Conservation (phyloP, 2,329 filamentous ascomycete genomes). For the Cladophialophora carrionii region DNA sequence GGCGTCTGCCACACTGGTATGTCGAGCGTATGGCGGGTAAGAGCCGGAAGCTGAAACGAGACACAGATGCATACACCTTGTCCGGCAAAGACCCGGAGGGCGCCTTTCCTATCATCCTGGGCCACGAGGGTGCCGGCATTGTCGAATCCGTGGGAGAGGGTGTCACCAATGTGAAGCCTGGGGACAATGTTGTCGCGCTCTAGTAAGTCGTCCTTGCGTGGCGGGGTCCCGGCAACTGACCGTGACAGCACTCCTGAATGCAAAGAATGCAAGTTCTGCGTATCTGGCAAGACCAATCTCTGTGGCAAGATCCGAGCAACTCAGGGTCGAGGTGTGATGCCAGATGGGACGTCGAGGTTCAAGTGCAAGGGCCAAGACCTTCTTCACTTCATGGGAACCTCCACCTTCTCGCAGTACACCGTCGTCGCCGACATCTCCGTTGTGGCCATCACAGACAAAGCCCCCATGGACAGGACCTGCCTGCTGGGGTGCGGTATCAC, state of each 20-base stretch:
- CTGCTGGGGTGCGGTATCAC: conserved; percentile 97
- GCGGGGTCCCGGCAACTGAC: conserved; percentile 16
- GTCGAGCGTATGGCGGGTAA: conserved; percentile 35
- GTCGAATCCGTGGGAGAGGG: conserved; percentile 94
- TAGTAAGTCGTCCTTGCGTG: conserved; percentile 62
- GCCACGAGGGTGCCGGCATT: conserved; percentile 88
- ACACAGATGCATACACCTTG: conserved; percentile 83
- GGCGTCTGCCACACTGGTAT: conserved; percentile 97
- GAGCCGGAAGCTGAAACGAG: conserved; percentile 23
- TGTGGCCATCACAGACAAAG: conserved; percentile 85
- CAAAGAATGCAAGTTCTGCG: conserved; percentile 99
- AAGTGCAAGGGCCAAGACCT: conserved; percentile 92
- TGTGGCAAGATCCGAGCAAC: conserved; percentile 98
- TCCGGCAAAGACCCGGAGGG: conserved; percentile 97
- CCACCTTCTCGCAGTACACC: conserved; percentile 98
- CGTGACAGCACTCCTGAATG: conserved; percentile 83
- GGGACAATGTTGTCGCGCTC: conserved; percentile 87
- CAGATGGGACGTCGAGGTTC: conserved; percentile 93
- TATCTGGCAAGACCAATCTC: conserved; percentile 98
- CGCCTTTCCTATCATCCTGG: conserved; percentile 84
- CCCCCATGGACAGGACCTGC: conserved; percentile 94
- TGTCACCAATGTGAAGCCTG: conserved; percentile 89
- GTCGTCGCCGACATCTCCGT: conserved; percentile 98
- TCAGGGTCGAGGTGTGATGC: conserved; percentile 95
- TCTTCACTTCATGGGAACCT: conserved; percentile 98